phyloP scores from a whole-genome alignment of 352 stramenopile genomes.

The Elongisporangium prolatum region DNA sequence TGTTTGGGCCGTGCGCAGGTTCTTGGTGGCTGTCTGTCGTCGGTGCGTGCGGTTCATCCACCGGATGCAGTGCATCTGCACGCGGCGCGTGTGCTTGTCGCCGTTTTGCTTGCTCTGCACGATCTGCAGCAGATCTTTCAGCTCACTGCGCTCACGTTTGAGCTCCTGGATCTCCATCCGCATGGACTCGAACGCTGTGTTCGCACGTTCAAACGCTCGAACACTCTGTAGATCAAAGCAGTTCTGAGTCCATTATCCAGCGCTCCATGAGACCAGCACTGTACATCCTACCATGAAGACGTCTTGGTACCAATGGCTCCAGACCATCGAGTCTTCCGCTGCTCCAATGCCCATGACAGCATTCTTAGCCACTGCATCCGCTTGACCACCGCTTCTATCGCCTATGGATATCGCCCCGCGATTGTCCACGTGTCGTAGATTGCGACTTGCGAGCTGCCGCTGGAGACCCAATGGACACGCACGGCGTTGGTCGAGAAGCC shows the following conservation, averaged over 20 bases:
- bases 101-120: constrained; percentile 33
- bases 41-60: constrained; percentile 65
- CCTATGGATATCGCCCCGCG: neutral
- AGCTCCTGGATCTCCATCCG: constrained; percentile 38
- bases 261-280: too few species aligned
- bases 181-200: constrained; percentile 28
- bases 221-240: constrained; percentile 26
- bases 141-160: constrained; percentile 37
- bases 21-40: constrained; percentile 26
- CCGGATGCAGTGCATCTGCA: constrained; percentile 63
- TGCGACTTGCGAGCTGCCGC: constrained; percentile 25
- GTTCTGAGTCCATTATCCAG: too few species aligned
- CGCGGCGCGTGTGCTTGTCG: constrained; percentile 43
- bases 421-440: constrained; percentile 7
- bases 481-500: constrained; percentile 7
- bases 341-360: neutral
- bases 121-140: constrained; percentile 46
- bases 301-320: constrained; percentile 50
- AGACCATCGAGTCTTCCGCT: constrained; percentile 26
- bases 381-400: neutral
- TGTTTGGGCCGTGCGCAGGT: constrained; percentile 31
- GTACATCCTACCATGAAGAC: constrained; percentile 41
- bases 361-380: neutral
- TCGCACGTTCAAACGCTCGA: constrained; percentile 20
- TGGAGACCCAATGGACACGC: constrained; percentile 23